phyloP scores from a whole-genome alignment of 2,329 filamentous ascomycete genomes.

The Lasiodiplodia theobromae region DNA sequence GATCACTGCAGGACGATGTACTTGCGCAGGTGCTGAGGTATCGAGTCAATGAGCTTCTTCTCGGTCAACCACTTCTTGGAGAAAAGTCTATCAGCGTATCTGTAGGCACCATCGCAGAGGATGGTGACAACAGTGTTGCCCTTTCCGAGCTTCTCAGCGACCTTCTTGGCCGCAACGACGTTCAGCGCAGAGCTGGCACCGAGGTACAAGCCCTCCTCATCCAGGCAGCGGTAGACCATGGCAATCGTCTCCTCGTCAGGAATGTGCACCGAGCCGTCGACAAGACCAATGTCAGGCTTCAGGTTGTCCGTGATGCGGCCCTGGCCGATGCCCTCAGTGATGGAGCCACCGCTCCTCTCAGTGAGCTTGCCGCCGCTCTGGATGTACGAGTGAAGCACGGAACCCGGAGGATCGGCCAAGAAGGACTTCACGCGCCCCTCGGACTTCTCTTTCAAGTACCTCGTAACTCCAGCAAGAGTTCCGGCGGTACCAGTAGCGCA shows the following conservation, averaged over 20 bases:
- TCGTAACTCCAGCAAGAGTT: constrained; percentile 85
- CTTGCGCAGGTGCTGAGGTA: constrained; percentile 86
- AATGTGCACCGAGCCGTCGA: constrained; percentile 86
- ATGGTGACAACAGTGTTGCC: constrained; percentile 93
- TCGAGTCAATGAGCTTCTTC: constrained; percentile 81
- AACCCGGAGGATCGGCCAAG: constrained; percentile 92
- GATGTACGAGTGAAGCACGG: constrained; percentile 92
- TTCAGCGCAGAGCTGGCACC: constrained; percentile 94
- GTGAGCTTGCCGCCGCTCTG: constrained; percentile 80
- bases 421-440: constrained; percentile 82
- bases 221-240: constrained; percentile 96
- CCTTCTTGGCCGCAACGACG: constrained; percentile 92
- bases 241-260: constrained; percentile 93
- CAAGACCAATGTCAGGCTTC: constrained; percentile 78
- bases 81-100: constrained; percentile 94
- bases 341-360: constrained; percentile 85
- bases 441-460: constrained; percentile 85
- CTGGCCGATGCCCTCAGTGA: constrained; percentile 98
- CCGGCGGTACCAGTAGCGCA: constrained; percentile 94
- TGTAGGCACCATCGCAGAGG: constrained; percentile 94
- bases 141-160: constrained; percentile 86
- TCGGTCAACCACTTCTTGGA: constrained; percentile 87
- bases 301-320: constrained; percentile 97
- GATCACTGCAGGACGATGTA: constrained; percentile 79
- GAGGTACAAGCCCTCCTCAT: constrained; percentile 94